Percentiles rank a stretch among this genome's conserved stretches.
Conservation (phyloP, 1,284 basidiomycete species). For the Boletus smithii region DNA sequence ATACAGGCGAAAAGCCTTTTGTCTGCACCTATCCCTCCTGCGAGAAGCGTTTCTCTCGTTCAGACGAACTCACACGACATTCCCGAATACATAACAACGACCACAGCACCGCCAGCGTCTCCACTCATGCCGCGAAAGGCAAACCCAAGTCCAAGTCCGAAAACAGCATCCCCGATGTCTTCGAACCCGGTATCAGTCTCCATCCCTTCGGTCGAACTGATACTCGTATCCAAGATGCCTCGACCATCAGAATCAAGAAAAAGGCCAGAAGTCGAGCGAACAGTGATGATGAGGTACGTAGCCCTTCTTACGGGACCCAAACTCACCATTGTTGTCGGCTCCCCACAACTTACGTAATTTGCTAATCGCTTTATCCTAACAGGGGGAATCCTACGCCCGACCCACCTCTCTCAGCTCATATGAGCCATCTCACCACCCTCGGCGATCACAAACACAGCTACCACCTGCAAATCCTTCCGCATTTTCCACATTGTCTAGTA, state of each 20-base stretch:
- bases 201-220: constrained; percentile 28
- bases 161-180: constrained; percentile 37
- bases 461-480: constrained; percentile 46
- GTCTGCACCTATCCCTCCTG: constrained; percentile 91
- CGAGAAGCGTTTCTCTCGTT: constrained; percentile 96
- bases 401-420: constrained; percentile 55
- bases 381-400: constrained; percentile 67
- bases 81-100: constrained; percentile 86
- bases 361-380: constrained; percentile 16
- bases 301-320: constrained; percentile 9
- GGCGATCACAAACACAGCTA: constrained; percentile 40
- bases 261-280: constrained; percentile 74
- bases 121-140: constrained; percentile 29
- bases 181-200: constrained; percentile 28
- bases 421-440: constrained; percentile 43
- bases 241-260: constrained; percentile 50
- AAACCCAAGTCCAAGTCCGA: constrained; percentile 37
- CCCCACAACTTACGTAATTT: constrained; percentile 26
- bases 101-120: constrained; percentile 31
- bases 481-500: constrained; percentile 70
- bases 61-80: constrained; percentile 95
- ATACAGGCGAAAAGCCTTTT: constrained; percentile 98
- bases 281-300: constrained; percentile 72
- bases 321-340: constrained; percentile 16
- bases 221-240: constrained; percentile 21